Percentiles rank a stretch among this genome's conserved stretches.
These are phyloP conservation scores for Penicillium odoratum DNA, from an alignment of 495 filamentous ascomycete species.

Conservation along the genomic window DNA sequence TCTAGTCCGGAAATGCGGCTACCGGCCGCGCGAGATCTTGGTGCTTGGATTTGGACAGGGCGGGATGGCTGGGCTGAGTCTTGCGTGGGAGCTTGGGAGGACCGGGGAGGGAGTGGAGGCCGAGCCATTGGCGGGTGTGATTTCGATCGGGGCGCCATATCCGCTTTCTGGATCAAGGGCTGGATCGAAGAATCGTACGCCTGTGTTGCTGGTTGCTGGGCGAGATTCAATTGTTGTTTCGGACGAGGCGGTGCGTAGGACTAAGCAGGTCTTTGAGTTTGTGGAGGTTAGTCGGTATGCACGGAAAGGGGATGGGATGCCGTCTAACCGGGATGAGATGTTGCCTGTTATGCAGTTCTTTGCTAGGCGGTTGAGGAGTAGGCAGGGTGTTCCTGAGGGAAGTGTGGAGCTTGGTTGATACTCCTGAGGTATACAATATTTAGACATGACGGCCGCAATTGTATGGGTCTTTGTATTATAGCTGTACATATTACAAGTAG, in stretches of 20 bases:
- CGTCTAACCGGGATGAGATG: slow-evolving; percentile 80
- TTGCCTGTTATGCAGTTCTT: slow-evolving; percentile 93
- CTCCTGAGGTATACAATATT: not conserved
- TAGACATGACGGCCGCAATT: too few relatives aligned
- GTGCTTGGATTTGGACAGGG: slow-evolving; percentile 89
- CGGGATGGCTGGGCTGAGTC: slow-evolving; percentile 71
- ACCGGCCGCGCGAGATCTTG: slow-evolving; percentile 64
- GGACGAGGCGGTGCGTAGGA: slow-evolving; percentile 56
- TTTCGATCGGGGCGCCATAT: slow-evolving; percentile 75
- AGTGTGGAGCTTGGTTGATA: slow-evolving; percentile 51
- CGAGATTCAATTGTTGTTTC: slow-evolving; percentile 62
- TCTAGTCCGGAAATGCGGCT: slow-evolving; percentile 70
- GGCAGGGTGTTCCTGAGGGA: slow-evolving; percentile 59
- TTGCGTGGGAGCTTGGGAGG: slow-evolving; percentile 39
- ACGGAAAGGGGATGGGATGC: slow-evolving; percentile 79
- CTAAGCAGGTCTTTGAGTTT: slow-evolving; percentile 68
- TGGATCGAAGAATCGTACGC: slow-evolving; percentile 61
- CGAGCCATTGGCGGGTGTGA: slow-evolving; percentile 55
- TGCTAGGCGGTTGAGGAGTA: slow-evolving; percentile 69
- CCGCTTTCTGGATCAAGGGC: slow-evolving; percentile 48
- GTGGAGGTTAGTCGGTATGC: slow-evolving; percentile 76
- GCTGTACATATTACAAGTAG: too few relatives aligned
- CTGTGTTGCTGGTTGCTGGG: slow-evolving; percentile 71
- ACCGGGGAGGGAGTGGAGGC: slow-evolving; percentile 22
- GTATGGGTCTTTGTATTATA: too few relatives aligned